Base-by-base conservation (phyloP, 2,329 filamentous ascomycete species). In the Trichoderma sp. region DNA sequence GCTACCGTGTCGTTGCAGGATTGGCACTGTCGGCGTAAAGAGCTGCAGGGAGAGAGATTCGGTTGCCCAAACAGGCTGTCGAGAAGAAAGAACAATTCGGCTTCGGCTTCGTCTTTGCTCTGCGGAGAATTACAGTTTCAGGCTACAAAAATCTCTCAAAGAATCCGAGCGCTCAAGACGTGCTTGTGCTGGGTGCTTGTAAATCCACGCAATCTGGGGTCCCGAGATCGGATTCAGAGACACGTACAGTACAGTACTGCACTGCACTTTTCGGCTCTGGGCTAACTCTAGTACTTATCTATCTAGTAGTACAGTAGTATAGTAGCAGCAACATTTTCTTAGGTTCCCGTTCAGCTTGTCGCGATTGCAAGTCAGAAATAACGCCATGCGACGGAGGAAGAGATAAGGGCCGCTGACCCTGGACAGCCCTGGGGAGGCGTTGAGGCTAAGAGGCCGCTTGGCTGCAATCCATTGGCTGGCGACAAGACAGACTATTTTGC, bases 341-440 rank as follows among this genome's bases (percentile, higher is more conserved):
- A n/a, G n/a, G n/a, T 56, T 17, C 34, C 35, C 25, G 48, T 27
- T 56, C 63, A 65, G 63, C 63, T 65, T 35, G 19, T 65, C 63
- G 63, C 63, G 63, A 65, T 65, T 65, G 22, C 39, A 35, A 59
- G 56, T 29, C 32, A 29, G 37, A 63, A 63, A 45, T 67, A 63
- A 48, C 66, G 66, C 66, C 66, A 63, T 67, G 63, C 58, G 64
- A 59, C 52, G 59, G 59, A 15, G 57, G 52, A n/a, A 58, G 42
- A 58, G 67, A 68, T 68, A 58, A 68, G 64, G 64, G 64, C 64
- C 37, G 54, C 19, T 54, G 56, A 53, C 45, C 56, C 56, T 60
- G 29, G 29, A 22, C 52, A 58, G 53, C 19, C 34, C 45, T 45
- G 27, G 52, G 29, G 64, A n/a, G 25, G 27, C n/a, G 32, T 29